phyloP scores from a whole-genome alignment of 2,329 filamentous ascomycete genomes.

The Verticillium alfalfae region DNA sequence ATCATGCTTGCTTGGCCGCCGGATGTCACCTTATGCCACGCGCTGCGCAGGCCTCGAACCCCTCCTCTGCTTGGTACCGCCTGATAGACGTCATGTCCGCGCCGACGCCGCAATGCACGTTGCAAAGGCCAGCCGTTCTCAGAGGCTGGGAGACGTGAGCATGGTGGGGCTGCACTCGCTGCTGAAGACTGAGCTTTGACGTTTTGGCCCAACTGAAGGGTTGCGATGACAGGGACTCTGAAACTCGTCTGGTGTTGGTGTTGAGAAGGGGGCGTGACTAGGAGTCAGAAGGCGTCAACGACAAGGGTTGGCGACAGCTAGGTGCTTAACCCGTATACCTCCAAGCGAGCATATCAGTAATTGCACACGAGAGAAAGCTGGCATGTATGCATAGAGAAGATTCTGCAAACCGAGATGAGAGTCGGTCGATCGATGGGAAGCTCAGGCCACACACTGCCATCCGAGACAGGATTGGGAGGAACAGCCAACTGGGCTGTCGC shows the following conservation, averaged over 20 bases:
- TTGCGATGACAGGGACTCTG: conserved; percentile 3
- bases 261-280: neutral
- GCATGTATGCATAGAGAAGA: too few relatives aligned
- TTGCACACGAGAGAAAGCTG: too few relatives aligned
- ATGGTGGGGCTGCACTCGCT: neutral
- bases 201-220: neutral
- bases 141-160: neutral
- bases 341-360: neutral
- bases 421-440: too few relatives aligned
- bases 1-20: neutral
- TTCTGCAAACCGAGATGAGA: too few relatives aligned
- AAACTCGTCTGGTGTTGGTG: conserved; percentile 1
- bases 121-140: neutral
- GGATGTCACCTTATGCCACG: neutral
- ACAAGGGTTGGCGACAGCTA: neutral
- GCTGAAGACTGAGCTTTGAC: neutral
- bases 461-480: too few relatives aligned
- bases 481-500: too few relatives aligned
- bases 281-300: neutral
- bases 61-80: neutral
- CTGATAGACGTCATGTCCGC: neutral
- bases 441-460: too few relatives aligned
- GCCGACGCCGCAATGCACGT: neutral
- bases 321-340: neutral
- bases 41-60: neutral